Conservation (phyloP, 2,329 filamentous ascomycete species). For the Dissoconium aciculare region DNA sequence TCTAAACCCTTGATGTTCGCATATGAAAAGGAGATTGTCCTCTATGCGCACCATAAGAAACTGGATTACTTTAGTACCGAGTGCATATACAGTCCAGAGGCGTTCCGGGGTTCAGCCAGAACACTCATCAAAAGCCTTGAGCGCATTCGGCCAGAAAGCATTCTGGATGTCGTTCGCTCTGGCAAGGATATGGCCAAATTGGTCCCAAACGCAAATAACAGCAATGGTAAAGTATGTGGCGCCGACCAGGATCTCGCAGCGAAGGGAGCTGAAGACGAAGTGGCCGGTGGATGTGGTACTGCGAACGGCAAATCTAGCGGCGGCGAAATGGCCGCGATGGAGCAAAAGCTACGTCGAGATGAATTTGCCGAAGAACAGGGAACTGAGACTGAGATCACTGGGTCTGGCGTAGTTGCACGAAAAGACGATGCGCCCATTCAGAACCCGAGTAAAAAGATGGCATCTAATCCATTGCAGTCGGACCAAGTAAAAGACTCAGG, state of each 20-base stretch:
- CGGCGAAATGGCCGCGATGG: slow-evolving; percentile 70
- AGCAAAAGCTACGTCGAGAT: slow-evolving; percentile 52
- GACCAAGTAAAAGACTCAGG: slow-evolving; percentile 2
- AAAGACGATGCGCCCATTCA: too few species aligned
- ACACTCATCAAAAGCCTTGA: slow-evolving; percentile 91
- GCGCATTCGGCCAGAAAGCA: slow-evolving; percentile 81
- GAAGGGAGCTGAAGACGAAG: slow-evolving; percentile 38
- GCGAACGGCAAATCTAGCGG: slow-evolving; percentile 50
- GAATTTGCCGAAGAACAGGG: slow-evolving; percentile 39
- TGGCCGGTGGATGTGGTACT: slow-evolving; percentile 60
- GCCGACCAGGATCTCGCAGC: slow-evolving; percentile 11
- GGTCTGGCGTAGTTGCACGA: too few species aligned
- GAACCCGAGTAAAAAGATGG: slow-evolving; percentile 9
- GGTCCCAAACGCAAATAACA: slow-evolving; percentile 45
- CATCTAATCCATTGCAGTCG: slow-evolving; percentile 4
- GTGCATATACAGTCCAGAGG: slow-evolving; percentile 95
- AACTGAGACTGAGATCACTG: slow-evolving; percentile 45
- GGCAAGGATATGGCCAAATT: slow-evolving; percentile 91
- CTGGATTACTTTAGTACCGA: slow-evolving; percentile 97
- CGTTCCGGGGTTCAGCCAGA: slow-evolving; percentile 82
- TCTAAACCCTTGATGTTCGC: slow-evolving; percentile 97
- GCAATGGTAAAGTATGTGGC: slow-evolving; percentile 35
- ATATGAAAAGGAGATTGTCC: slow-evolving; percentile 96
- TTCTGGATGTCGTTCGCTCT: slow-evolving; percentile 84
- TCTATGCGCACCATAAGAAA: slow-evolving; percentile 94